Conservation (phyloP, 352 stramenopile genomes). For the Peronospora tabacina region DNA sequence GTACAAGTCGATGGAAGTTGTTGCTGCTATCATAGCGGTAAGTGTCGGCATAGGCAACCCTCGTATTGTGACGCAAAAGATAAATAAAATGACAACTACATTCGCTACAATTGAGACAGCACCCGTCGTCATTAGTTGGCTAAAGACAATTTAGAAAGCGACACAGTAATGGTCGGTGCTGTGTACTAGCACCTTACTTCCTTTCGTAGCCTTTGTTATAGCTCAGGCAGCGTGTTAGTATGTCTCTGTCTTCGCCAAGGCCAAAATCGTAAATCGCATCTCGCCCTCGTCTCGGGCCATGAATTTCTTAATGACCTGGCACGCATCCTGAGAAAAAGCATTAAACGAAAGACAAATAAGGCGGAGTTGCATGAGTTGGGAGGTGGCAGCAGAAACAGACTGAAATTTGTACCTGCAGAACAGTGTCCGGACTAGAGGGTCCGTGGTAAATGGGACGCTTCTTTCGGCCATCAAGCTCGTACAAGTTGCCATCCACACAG, state of each 20-base stretch:
- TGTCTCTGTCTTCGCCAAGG: conserved; percentile 68
- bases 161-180: neutral
- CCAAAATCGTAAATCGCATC: conserved; percentile 92
- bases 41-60: conserved; percentile 2
- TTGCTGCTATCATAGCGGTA: neutral
- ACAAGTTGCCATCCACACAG: conserved; percentile 87
- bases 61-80: neutral
- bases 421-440: conserved; percentile 65
- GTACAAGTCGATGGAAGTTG: conserved; percentile 37
- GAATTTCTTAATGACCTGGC: conserved; percentile 87
- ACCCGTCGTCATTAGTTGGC: conserved; percentile 10
- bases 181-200: conserved; percentile 4
- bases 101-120: neutral
- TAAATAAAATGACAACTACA: neutral
- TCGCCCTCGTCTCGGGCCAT: conserved; percentile 92
- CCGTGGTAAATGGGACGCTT: conserved; percentile 91
- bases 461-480: conserved; percentile 95
- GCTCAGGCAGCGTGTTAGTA: conserved; percentile 11
- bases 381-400: neutral
- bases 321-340: conserved; percentile 60
- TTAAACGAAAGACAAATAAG: neutral
- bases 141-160: conserved; percentile 7
- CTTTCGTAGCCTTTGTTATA: conserved; percentile 6
- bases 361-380: neutral
- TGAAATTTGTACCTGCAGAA: conserved; percentile 61